phyloP scores from a whole-genome alignment of 495 filamentous ascomycete species.

The Pseudoneurospora amorphoporcata region DNA sequence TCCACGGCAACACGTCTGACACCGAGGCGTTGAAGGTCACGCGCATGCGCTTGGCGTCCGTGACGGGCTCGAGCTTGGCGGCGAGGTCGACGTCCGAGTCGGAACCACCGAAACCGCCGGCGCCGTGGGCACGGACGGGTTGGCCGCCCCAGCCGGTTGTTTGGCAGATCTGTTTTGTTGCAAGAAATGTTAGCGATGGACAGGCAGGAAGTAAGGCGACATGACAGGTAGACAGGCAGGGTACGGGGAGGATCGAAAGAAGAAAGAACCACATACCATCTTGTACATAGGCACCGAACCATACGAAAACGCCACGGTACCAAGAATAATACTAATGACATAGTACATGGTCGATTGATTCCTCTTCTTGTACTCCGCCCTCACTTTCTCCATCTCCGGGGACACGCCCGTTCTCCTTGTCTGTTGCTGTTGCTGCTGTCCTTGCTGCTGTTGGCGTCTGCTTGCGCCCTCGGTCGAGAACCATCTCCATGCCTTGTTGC shows the following conservation, averaged over 20 bases:
- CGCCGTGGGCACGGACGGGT: conserved; percentile 70
- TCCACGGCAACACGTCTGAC: conserved; percentile 93
- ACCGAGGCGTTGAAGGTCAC: conserved; percentile 95
- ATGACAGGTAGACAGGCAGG: conserved; percentile 2
- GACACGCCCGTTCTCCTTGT: conserved; percentile 4
- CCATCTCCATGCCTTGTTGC: conserved; percentile 9
- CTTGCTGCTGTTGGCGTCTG: conserved; percentile 7
- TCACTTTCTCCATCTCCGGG: conserved; percentile 45
- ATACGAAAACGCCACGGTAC: conserved; percentile 85
- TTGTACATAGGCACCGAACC: conserved; percentile 97
- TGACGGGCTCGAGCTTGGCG: conserved; percentile 67
- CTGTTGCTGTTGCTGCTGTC: conserved; percentile 8
- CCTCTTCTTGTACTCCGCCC: conserved; percentile 43
- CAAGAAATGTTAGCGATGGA: not conserved
- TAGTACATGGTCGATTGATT: conserved; percentile 61
- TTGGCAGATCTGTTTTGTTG: conserved; percentile 69
- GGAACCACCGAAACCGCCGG: conserved; percentile 14
- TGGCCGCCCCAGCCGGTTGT: conserved; percentile 93
- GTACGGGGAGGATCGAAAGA: not conserved
- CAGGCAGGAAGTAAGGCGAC: not conserved
- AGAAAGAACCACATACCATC: conserved; percentile 50
- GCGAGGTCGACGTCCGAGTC: conserved; percentile 51
- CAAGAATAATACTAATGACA: conserved; percentile 73
- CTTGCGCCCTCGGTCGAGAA: conserved; percentile 10
- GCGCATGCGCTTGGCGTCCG: conserved; percentile 69